Evolutionary conservation across 2,329 filamentous ascomycete species (phyloP).

Genomic region (Paecilomyces sp.): DNA sequence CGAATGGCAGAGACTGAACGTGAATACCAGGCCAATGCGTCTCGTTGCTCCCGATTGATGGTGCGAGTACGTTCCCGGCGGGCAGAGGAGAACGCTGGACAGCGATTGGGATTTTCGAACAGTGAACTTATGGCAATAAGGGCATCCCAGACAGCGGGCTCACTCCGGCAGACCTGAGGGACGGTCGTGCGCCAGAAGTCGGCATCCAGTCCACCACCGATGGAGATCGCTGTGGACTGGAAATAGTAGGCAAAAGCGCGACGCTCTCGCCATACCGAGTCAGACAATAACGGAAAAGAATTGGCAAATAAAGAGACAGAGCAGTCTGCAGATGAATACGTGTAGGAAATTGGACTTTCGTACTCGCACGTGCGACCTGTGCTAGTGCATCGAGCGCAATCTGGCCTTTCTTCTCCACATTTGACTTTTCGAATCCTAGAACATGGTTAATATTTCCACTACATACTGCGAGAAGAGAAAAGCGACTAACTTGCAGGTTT

Average conservation of each 20-base stretch:
- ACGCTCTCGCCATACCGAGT: slow-evolving; percentile 23
- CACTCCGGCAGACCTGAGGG: slow-evolving; percentile 26
- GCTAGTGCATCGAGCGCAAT: slow-evolving; percentile 23
- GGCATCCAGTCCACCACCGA: slow-evolving; percentile 26
- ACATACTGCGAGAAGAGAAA: neutral
- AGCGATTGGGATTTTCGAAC: slow-evolving; percentile 21
- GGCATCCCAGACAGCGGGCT: slow-evolving; percentile 33
- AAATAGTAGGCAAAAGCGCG: slow-evolving; percentile 34
- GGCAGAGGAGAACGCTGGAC: slow-evolving; percentile 2
- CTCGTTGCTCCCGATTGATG: slow-evolving; percentile 11
- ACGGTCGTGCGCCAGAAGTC: slow-evolving; percentile 29
- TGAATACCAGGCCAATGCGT: slow-evolving; percentile 24
- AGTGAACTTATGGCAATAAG: slow-evolving; percentile 30
- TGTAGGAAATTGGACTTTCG: slow-evolving; percentile 1
- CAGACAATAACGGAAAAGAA: slow-evolving; percentile 13
- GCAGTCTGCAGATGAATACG: neutral
- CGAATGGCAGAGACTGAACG: slow-evolving; percentile 22
- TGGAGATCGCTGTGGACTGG: slow-evolving; percentile 18
- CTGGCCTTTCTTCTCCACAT: slow-evolving; percentile 27
- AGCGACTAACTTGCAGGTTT: slow-evolving; percentile 25
- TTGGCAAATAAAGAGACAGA: slow-evolving; percentile 2
- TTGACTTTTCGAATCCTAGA: slow-evolving; percentile 24
- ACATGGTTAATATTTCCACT: slow-evolving; percentile 2
- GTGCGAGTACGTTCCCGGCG: no score
- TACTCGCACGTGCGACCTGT: slow-evolving; percentile 28